phyloP scores from a whole-genome alignment of 2,329 filamentous ascomycete genomes.

The Microsporum canis region DNA sequence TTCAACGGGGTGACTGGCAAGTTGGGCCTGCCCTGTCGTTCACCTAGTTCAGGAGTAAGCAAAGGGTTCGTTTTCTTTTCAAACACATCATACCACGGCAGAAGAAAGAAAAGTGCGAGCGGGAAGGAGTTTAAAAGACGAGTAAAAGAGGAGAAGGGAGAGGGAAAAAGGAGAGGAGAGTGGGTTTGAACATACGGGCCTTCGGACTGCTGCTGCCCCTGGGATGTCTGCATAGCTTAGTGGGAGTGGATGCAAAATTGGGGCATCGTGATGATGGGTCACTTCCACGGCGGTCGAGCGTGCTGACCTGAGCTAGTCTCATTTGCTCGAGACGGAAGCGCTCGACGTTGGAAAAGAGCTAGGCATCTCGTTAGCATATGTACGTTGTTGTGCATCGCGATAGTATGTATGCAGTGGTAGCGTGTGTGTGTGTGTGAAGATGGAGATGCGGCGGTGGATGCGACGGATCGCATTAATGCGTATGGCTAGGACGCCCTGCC shows the following conservation, averaged over 20 bases:
- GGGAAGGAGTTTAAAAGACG: not conserved
- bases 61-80: not conserved
- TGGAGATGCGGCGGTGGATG: not conserved
- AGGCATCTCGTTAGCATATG: not conserved
- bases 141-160: not conserved
- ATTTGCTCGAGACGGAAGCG: slow-evolving; percentile 25
- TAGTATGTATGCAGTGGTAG: not conserved
- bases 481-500: not conserved
- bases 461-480: too few species aligned
- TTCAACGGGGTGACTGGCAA: not conserved
- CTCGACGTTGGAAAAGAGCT: slow-evolving; percentile 34
- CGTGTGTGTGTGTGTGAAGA: not conserved
- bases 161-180: not conserved
- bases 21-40: not conserved
- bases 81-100: too few species aligned
- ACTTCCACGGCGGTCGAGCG: slow-evolving; percentile 18
- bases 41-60: not conserved
- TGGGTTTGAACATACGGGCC: not conserved
- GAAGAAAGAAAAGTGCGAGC: not conserved
- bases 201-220: not conserved
- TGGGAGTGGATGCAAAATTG: slow-evolving; percentile 6
- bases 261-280: slow-evolving; percentile 11
- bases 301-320: slow-evolving; percentile 23
- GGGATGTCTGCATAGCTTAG: not conserved
- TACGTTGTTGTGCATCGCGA: not conserved